These are phyloP conservation scores for Tillandsia fasciculata DNA, from an alignment of 176 grass and related monocot species.

Conservation along the genomic window DNA sequence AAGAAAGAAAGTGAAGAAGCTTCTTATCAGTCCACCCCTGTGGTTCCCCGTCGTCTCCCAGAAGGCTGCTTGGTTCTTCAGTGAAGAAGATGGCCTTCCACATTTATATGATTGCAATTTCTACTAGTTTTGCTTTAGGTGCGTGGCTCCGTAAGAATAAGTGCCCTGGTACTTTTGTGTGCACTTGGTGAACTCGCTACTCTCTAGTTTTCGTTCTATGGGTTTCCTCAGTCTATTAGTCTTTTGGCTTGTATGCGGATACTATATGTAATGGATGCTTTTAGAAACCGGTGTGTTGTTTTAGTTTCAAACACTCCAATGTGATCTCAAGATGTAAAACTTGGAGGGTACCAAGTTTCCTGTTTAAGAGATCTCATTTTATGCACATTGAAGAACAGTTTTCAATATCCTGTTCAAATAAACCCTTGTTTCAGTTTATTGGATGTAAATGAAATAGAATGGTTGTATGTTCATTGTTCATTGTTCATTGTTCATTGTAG, in stretches of 20 bases:
- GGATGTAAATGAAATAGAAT: too few species aligned
- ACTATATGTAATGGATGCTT: not conserved
- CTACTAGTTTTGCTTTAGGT: not conserved
- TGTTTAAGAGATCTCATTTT: too few species aligned
- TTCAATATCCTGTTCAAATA: too few species aligned
- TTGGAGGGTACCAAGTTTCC: too few species aligned
- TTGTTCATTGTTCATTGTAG: too few species aligned
- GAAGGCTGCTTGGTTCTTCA: conserved; percentile 81
- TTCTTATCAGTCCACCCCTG: conserved; percentile 8
- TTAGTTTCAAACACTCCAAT: not conserved
- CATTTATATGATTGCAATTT: not conserved
- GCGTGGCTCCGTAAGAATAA: conserved; percentile 10
- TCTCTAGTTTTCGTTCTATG: not conserved
- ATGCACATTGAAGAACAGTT: too few species aligned
- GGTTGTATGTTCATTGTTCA: too few species aligned
- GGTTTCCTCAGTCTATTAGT: not conserved
- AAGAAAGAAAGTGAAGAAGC: conserved; percentile 17
- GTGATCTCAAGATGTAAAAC: too few species aligned
- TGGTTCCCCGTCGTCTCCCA: conserved; percentile 22
- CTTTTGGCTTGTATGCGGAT: not conserved
- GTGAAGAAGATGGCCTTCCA: conserved; percentile 20
- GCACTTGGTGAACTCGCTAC: not conserved
- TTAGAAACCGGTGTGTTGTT: not conserved
- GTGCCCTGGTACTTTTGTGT: not conserved
- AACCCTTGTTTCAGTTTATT: too few species aligned